These are phyloP conservation scores for Botrytis fabae DNA, from an alignment of 2,329 filamentous ascomycete species.

Conservation along the genomic window DNA sequence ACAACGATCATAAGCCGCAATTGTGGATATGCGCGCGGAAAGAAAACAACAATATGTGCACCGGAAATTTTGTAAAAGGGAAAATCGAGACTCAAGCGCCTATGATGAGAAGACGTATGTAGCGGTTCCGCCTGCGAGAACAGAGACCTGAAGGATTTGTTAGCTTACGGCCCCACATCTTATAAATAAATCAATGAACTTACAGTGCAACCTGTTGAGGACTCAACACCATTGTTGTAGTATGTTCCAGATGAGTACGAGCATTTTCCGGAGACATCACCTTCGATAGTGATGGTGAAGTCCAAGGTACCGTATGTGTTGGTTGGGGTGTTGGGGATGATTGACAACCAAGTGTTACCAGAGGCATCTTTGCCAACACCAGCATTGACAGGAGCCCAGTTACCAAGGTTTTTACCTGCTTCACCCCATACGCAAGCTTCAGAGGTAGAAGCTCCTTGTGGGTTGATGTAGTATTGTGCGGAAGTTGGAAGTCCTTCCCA, in stretches of 20 bases:
- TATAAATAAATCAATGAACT: slow-evolving; percentile 28
- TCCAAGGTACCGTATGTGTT: slow-evolving; percentile 63
- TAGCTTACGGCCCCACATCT: slow-evolving; percentile 23
- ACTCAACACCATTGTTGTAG: slow-evolving; percentile 37
- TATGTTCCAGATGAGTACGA: slow-evolving; percentile 36
- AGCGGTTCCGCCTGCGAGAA: slow-evolving; percentile 29
- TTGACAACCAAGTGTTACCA: slow-evolving; percentile 73
- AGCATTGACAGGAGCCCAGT: slow-evolving; percentile 85
- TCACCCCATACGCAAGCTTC: slow-evolving; percentile 77
- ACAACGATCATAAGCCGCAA: slow-evolving; percentile 35
- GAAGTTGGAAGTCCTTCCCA: slow-evolving; percentile 76
- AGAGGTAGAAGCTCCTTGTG: slow-evolving; percentile 63
- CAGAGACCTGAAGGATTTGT: slow-evolving; percentile 31
- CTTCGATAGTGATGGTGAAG: slow-evolving; percentile 76
- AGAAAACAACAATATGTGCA: slow-evolving; percentile 31
- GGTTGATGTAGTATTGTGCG: slow-evolving; percentile 97
- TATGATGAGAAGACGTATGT: slow-evolving; percentile 36
- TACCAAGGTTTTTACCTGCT: slow-evolving; percentile 61
- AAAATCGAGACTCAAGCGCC: slow-evolving; percentile 25
- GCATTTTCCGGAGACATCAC: slow-evolving; percentile 46
- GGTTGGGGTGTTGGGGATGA: slow-evolving; percentile 83
- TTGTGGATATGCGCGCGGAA: slow-evolving; percentile 26
- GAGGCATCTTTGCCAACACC: slow-evolving; percentile 70
- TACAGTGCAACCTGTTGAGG: slow-evolving; percentile 41
- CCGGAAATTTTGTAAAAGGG: slow-evolving; percentile 26